These are phyloP conservation scores for Galium porrigens DNA, from an alignment of 305 asterid genomes.

Conservation along the genomic window DNA sequence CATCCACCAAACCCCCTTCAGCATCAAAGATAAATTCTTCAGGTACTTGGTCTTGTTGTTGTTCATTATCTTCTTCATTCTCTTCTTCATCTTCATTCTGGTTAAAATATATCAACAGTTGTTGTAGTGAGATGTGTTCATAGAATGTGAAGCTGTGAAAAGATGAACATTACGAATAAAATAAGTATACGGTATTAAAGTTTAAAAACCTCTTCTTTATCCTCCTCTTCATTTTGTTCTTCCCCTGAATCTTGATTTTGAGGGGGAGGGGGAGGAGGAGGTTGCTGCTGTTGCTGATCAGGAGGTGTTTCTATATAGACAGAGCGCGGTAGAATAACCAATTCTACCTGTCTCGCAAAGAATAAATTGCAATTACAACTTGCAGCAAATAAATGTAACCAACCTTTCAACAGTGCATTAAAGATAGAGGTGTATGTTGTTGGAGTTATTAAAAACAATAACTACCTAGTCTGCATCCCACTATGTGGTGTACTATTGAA, in stretches of 20 bases:
- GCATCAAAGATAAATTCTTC: slow-evolving; percentile 96
- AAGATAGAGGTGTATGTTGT: not conserved
- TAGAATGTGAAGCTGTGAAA: not conserved
- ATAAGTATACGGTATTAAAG: not conserved
- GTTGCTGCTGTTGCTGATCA: slow-evolving; percentile 75
- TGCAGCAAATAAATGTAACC: not conserved
- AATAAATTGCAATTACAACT: slow-evolving; percentile 10
- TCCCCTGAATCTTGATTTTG: slow-evolving; percentile 67
- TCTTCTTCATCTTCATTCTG: slow-evolving; percentile 75
- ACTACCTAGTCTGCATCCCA: not conserved
- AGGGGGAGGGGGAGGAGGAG: slow-evolving; percentile 91
- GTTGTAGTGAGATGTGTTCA: not conserved
- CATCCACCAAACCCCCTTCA: slow-evolving; percentile 89
- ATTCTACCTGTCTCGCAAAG: slow-evolving; percentile 52
- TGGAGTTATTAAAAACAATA: not conserved
- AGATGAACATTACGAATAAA: not conserved
- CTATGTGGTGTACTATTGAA: not conserved
- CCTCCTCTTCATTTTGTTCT: slow-evolving; percentile 62
- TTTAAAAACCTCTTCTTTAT: slow-evolving; percentile 54
- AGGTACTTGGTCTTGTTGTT: slow-evolving; percentile 80
- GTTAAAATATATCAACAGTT: slow-evolving; percentile 10
- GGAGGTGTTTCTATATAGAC: slow-evolving; percentile 61
- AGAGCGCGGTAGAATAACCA: slow-evolving; percentile 87
- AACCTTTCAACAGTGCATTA: not conserved
- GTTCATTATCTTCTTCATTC: slow-evolving; percentile 71